phyloP scores from a whole-genome alignment of 441 rosid genomes.

The Erodium chrysanthum region DNA sequence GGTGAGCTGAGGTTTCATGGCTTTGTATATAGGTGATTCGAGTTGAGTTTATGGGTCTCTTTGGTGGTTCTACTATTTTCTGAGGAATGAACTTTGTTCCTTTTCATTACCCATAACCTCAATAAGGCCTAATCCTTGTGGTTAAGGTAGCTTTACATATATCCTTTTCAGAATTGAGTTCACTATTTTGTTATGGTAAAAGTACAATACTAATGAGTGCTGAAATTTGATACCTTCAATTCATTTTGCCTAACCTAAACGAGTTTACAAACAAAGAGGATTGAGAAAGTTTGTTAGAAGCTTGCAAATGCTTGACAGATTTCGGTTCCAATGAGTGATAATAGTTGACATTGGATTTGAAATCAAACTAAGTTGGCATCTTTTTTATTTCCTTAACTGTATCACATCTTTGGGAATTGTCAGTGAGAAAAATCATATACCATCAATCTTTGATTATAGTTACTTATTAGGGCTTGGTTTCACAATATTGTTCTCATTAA shows the following conservation, averaged over 20 bases:
- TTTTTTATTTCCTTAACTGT: not conserved
- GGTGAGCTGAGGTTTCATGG: not conserved
- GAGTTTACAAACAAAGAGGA: not conserved
- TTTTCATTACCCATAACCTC: not conserved
- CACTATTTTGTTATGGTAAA: not conserved
- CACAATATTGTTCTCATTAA: not conserved
- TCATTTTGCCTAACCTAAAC: not conserved
- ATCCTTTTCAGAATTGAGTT: not conserved
- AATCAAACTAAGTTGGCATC: not conserved
- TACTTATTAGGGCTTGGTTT: not conserved
- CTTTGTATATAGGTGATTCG: not conserved
- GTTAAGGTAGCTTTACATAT: not conserved
- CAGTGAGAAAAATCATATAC: not conserved
- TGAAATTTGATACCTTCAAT: not conserved
- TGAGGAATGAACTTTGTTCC: not conserved
- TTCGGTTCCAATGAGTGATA: not conserved
- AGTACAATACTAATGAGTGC: not conserved
- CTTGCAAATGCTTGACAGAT: not conserved
- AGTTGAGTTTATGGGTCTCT: not conserved
- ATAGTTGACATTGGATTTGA: not conserved
- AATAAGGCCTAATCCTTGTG: not conserved
- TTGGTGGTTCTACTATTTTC: not conserved
- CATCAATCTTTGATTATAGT: not conserved
- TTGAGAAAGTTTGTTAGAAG: not conserved
- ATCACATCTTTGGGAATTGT: not conserved